Base-by-base conservation (phyloP, 768 basidiomycete species). In the Pholiota molesta region DNA sequence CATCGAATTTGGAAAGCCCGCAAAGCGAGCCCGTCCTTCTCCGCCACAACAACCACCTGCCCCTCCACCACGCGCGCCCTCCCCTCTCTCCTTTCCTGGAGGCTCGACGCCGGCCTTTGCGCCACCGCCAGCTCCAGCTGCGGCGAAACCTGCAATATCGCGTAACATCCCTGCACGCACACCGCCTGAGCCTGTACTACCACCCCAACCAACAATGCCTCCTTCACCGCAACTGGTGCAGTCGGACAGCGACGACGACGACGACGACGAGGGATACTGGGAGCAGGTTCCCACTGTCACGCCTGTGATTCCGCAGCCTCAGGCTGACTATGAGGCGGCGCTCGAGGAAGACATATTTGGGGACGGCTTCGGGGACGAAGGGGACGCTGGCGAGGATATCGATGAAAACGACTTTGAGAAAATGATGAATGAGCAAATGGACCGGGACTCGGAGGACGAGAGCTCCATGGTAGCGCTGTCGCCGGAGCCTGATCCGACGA, bases 221-320 rank as follows among this genome's bases (percentile, higher is more conserved):
- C 13, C 39, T 14, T 39, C 57, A 14, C 28, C 57, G 5, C 61
- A 40, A 39, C 16, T 53, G 33, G 39, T 29, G 10, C 56, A 61
- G 45, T 52, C 47, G 11, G 66, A 66, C 33, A 26, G 57, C 62
- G 62, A 62, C 8, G 67, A 68, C 13, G 67, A 70, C 62, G 62
- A 62, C 8, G 67, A 68, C 13, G 67, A 70, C 19, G 66, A 67
- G 10, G 86, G 86, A 42, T 79, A 82, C 17, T 88, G 85, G 86
- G 84, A 86, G 59, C 73, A 77, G 47, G 79, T 85, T 0, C 70
- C 66, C 1, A 57, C 62, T 5, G 59, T 59, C 19, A 28, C 59
- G 21, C 56, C 63, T 10, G 33, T 47, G 5, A 45, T 51, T 10
- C 51, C 62, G 6, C 63, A 62, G 40, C 35, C 52, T 11, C 28